Base-by-base conservation (phyloP, 2,329 filamentous ascomycete species). In the Clonostachys byssicola region DNA sequence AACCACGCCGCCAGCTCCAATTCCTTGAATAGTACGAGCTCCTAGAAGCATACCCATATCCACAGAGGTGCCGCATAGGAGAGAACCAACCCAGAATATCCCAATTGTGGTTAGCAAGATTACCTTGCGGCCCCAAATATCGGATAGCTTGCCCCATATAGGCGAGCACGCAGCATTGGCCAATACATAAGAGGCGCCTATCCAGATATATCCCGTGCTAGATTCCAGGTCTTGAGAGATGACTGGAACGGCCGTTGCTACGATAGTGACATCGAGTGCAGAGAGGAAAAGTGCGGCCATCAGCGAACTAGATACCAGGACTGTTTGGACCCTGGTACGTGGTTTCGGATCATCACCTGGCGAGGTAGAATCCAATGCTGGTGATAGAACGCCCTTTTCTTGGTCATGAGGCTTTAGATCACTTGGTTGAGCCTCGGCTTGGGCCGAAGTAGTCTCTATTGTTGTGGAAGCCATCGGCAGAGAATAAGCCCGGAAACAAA, bases 121-220 rank as follows among this genome's bases (percentile, higher is more conserved):
- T 0, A 73, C 72, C 54, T 80, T 80, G 6, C 78, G 70, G 4
- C 78, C 78, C 72, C 73, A 83, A 34, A 82, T 80, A 51, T 83
- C 78, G 2, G 72, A 74, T 34, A 81, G 60, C 50, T 78, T 79
- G 5, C 83, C 85, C 87, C 87, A 91, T n/a, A 86, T 77, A 1
- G 86, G 85, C 1, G 78, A 80, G 3, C 75, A 75, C 0, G 86
- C 83, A 0, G 86, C 83, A 56, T 81, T 82, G n/a, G 83, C 84
- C 12, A 92, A 77, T 5, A 90, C 70, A 61, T 87, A 92, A 0
- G 87, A 81, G 30, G 78, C 83, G 1, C 87, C 88, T 50, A 92
- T 86, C 89, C 88, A 92, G 14, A 83, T 82, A 64, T 90, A 92
- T 8, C 85, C 85, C 2, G 80, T 71, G n/a, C 77, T 79, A 30